Conservation (phyloP, 1,284 basidiomycete genomes). For the Irpex rosettiformis region DNA sequence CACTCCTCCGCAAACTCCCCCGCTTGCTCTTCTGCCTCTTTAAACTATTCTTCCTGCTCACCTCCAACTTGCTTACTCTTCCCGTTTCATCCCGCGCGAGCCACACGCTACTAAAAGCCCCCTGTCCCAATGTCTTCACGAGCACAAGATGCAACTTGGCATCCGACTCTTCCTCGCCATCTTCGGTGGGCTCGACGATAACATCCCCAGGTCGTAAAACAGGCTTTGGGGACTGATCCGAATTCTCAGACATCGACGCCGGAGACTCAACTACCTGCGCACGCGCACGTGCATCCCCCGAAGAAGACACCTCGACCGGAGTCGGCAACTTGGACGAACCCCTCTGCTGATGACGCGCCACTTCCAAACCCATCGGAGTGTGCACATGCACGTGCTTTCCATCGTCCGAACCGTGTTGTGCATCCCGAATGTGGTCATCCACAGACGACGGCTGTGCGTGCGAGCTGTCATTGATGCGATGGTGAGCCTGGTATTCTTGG, state of each 20-base stretch:
- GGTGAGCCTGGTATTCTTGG: constrained; percentile 6
- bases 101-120: constrained; percentile 79
- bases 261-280: not conserved
- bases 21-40: constrained; percentile 24
- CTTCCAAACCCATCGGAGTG: not conserved
- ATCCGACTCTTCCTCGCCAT: not conserved
- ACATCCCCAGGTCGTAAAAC: constrained; percentile 20
- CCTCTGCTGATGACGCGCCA: not conserved
- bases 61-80: constrained; percentile 30
- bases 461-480: not conserved
- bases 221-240: constrained; percentile 6
- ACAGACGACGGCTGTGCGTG: not conserved
- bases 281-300: no score
- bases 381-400: constrained; percentile 7
- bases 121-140: constrained; percentile 59
- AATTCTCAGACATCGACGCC: not conserved
- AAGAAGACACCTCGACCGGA: constrained; percentile 7
- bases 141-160: constrained; percentile 34
- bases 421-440: not conserved
- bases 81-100: constrained; percentile 53
- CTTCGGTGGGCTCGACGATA: constrained; percentile 17
- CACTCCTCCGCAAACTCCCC: constrained; percentile 19
- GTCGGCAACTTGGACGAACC: constrained; percentile 14
- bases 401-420: not conserved
- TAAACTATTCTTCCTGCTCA: constrained; percentile 34